phyloP scores from a whole-genome alignment of 306 rosid genomes.

The Spatholobus suberectus region DNA sequence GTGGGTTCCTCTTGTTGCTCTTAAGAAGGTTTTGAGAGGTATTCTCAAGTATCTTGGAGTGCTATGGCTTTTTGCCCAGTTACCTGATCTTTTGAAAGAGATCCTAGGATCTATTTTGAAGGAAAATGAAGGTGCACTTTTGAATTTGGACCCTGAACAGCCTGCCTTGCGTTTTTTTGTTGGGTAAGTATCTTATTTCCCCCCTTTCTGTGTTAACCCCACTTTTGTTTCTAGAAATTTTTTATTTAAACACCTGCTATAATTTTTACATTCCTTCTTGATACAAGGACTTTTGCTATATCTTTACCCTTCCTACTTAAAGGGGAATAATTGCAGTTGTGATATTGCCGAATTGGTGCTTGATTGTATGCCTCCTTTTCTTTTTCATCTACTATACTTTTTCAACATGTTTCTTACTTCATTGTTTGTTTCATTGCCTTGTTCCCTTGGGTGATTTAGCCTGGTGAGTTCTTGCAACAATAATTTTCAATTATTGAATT shows the following conservation, averaged over 20 bases:
- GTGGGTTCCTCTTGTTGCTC: constrained; percentile 99
- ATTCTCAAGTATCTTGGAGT: constrained; percentile 99
- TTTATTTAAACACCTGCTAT: not conserved
- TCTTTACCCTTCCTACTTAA: not conserved
- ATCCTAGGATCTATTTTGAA: constrained; percentile 94
- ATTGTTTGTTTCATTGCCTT: not conserved
- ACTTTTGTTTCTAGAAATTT: not conserved
- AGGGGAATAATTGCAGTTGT: not conserved
- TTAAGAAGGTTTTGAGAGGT: constrained; percentile 96
- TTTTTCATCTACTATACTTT: not conserved
- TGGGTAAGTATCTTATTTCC: constrained; percentile 63
- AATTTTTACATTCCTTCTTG: constrained; percentile 13
- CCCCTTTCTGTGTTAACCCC: not conserved
- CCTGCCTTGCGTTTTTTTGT: constrained; percentile 99
- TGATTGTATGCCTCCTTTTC: not conserved
- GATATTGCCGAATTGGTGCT: not conserved
- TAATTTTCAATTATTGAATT: not conserved
- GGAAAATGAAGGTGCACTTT: constrained; percentile 96
- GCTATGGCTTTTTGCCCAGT: constrained; percentile 97
- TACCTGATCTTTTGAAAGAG: constrained; percentile 92
- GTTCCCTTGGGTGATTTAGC: not conserved
- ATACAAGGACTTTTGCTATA: not conserved
- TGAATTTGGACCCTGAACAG: constrained; percentile 98
- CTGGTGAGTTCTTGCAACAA: not conserved
- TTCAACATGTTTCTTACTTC: not conserved